Percentiles rank a stretch among this genome's conserved stretches.
These are phyloP conservation scores for Centaurea solstitialis DNA, from an alignment of 129 eudicot species.

Conservation along the genomic window DNA sequence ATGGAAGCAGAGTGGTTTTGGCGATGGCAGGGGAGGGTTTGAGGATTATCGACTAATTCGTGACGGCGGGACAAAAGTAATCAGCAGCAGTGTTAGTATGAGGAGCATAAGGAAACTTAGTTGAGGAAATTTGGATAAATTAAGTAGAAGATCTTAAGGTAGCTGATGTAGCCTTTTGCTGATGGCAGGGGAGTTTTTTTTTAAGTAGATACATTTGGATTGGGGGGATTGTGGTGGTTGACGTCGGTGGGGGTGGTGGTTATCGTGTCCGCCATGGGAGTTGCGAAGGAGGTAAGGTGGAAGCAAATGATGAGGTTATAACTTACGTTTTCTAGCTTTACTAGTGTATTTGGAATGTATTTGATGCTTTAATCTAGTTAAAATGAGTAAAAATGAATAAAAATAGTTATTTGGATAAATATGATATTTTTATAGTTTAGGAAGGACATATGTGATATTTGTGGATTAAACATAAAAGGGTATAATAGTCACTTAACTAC, in stretches of 20 bases:
- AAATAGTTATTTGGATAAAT: too few relatives aligned
- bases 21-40: slow-evolving; percentile 65
- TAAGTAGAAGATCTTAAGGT: slow-evolving; percentile 53
- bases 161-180: slow-evolving; percentile 60
- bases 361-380: too few relatives aligned
- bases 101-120: slow-evolving; percentile 44
- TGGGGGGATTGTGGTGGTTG: slow-evolving; percentile 28
- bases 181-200: slow-evolving; percentile 34
- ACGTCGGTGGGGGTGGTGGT: slow-evolving; percentile 30
- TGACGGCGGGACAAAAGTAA: slow-evolving; percentile 61
- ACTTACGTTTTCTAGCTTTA: too few relatives aligned
- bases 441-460: too few relatives aligned
- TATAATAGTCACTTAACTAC: too few relatives aligned
- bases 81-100: slow-evolving; percentile 56
- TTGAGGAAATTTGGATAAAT: slow-evolving; percentile 28
- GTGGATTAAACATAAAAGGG: too few relatives aligned
- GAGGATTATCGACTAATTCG: slow-evolving; percentile 40
- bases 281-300: slow-evolving; percentile 5
- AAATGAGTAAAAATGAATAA: too few relatives aligned
- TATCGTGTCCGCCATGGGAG: slow-evolving; percentile 6
- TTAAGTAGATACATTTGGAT: slow-evolving; percentile 48
- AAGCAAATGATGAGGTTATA: slow-evolving; percentile 5
- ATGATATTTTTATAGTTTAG: too few relatives aligned
- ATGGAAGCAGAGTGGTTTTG: slow-evolving; percentile 71
- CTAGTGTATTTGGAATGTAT: too few relatives aligned